Evolutionary conservation across 306 rosid genomes (phyloP).

Genomic region (Ziziphus jujuba): DNA sequence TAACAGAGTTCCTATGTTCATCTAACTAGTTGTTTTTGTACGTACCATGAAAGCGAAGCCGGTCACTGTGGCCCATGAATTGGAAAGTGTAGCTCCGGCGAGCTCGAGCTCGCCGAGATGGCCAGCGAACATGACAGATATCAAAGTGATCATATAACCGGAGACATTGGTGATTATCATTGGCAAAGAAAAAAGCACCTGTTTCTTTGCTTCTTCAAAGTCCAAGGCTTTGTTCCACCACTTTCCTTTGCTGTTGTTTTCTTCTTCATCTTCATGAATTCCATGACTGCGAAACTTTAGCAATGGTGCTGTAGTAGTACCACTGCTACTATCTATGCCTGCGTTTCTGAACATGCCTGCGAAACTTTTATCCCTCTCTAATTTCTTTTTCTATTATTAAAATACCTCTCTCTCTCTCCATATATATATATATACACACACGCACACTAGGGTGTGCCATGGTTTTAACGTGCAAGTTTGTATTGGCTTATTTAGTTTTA

Average conservation of each 20-base stretch:
- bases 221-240: slow-evolving; percentile 64
- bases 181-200: slow-evolving; percentile 56
- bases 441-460: too few relatives aligned
- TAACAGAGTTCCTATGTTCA: too few relatives aligned
- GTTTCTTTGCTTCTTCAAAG: slow-evolving; percentile 55
- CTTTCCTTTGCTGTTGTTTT: neutral
- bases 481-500: too few relatives aligned
- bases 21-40: neutral
- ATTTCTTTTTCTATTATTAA: too few relatives aligned
- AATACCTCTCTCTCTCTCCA: too few relatives aligned
- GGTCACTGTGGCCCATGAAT: slow-evolving; percentile 74
- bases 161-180: slow-evolving; percentile 67
- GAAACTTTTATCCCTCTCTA: too few relatives aligned
- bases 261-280: neutral
- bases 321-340: too few relatives aligned
- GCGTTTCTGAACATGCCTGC: too few relatives aligned
- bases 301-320: too few relatives aligned
- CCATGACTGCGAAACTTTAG: neutral
- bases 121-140: slow-evolving; percentile 92
- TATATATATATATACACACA: too few relatives aligned
- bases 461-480: too few relatives aligned
- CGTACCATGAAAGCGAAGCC: slow-evolving; percentile 66
- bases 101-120: slow-evolving; percentile 78
- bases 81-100: slow-evolving; percentile 80
- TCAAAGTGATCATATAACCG: slow-evolving; percentile 50